Conservation (phyloP, 805 yeast species). For the Wickerhamiella shivajii region DNA sequence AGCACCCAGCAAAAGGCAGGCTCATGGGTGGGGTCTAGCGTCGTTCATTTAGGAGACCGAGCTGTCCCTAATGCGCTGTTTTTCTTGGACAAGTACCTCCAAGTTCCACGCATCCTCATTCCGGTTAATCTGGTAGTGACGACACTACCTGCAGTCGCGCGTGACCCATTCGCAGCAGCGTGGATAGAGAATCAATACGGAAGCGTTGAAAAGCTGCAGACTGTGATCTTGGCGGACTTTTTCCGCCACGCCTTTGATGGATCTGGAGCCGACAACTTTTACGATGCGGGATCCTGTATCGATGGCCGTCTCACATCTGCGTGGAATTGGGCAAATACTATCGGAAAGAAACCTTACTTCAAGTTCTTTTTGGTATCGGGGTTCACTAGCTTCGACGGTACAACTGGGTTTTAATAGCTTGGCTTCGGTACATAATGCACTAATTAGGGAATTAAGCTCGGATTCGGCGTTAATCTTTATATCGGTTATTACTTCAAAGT, state of each 20-base stretch:
- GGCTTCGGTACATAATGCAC: no score
- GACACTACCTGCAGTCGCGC: slow-evolving; percentile 38
- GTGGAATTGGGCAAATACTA: slow-evolving; percentile 69
- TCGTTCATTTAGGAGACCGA: slow-evolving; percentile 68
- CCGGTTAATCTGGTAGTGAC: slow-evolving; percentile 51
- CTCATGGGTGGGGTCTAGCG: slow-evolving; percentile 68
- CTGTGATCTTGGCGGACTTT: slow-evolving; percentile 34
- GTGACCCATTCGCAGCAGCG: slow-evolving; percentile 19
- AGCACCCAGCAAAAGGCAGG: slow-evolving; percentile 50
- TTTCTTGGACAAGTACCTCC: slow-evolving; percentile 65
- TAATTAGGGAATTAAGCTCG: no score
- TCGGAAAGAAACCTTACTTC: slow-evolving; percentile 51
- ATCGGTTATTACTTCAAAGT: no score
- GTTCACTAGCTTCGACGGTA: slow-evolving; percentile 62
- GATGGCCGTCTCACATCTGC: slow-evolving; percentile 72
- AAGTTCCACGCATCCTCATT: slow-evolving; percentile 60
- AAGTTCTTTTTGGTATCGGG: slow-evolving; percentile 51
- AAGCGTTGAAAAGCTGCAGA: slow-evolving; percentile 37
- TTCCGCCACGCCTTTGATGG: slow-evolving; percentile 56
- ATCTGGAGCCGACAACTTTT: slow-evolving; percentile 71
- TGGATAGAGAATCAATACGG: slow-evolving; percentile 50
- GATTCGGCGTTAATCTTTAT: no score
- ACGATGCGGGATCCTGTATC: slow-evolving; percentile 72
- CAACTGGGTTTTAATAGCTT: slow-evolving; percentile 40
- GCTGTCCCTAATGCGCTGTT: slow-evolving; percentile 74